Evolutionary conservation across 169 alveolate genomes (phyloP), one percentile per base, ranked within the genome.

Genomic region (Miamiensis avidus): DNA sequence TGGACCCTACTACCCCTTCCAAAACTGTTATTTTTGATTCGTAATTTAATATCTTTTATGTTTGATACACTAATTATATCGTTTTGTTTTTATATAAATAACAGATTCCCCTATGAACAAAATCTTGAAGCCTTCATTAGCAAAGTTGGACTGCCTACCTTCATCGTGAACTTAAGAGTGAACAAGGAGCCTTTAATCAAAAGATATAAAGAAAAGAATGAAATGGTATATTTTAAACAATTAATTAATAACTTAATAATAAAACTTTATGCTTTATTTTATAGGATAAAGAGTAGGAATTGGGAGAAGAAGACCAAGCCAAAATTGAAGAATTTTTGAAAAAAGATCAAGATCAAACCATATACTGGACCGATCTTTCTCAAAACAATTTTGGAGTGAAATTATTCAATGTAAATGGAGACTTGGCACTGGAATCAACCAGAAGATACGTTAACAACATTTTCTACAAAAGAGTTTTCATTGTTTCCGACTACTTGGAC

Each of bases 401-500:
- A 29, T 75, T 81, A 29, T 86, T 69, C 32, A 75, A 81, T 34
- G 25, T 78, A 31, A 86, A 86, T 81, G 81, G 82, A 29, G 75
- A 86, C 25, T 74, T 73, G n/a, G 34, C 86, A 1, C 65, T 86
- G 33, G 87, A 86, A 49, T 75, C 74, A 0, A 86, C 84, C 11
- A 31, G 26, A 20, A 86, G 82, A 81, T 64, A 73, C 32, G 34
- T 81, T 31, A 78, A 86, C 29, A 34, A 79, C 20, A 74, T 86
- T 33, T 86, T 81, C 76, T 78, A 75, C 31, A 86, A 86, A 34
- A 86, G 90, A 81, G 90, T 86, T 1, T 86, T 73, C 81, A 76
- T 86, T 27, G 87, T 79, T 31, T 32, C 73, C 26, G 81, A 81
- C 32, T 75, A 81, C 49, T 28, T 82, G 15, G 65, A 69, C 34